Percentiles rank a stretch among this genome's conserved stretches.
Evolutionary conservation across 345 rosid genomes (phyloP).

Genomic region (Punica granatum): DNA sequence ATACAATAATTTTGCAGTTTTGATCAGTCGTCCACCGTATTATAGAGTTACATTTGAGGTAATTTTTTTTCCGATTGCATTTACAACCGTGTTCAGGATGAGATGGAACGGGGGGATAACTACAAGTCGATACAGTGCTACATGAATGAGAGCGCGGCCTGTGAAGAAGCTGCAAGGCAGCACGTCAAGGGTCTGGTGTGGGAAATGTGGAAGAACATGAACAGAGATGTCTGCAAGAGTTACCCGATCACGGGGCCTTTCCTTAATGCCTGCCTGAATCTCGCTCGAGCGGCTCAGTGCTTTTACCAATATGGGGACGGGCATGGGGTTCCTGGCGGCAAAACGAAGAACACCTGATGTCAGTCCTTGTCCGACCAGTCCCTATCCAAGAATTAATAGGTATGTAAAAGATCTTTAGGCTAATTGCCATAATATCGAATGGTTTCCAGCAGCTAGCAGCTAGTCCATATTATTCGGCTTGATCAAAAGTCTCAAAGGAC

Average conservation of each 20-base stretch:
- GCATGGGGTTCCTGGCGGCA: conserved; percentile 8
- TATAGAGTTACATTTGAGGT: too few relatives aligned
- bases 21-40: too few relatives aligned
- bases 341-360: conserved; percentile 4
- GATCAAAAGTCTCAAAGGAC: too few relatives aligned
- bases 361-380: neutral
- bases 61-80: too few relatives aligned
- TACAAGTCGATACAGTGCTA: conserved; percentile 17
- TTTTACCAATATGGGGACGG: conserved; percentile 17
- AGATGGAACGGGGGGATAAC: conserved; percentile 19
- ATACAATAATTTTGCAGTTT: too few relatives aligned
- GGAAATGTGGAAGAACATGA: conserved; percentile 18
- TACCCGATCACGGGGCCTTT: conserved; percentile 7
- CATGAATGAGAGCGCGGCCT: conserved; percentile 14
- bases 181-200: conserved; percentile 6
- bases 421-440: too few relatives aligned
- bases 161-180: conserved; percentile 9
- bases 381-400: neutral
- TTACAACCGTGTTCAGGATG: too few relatives aligned
- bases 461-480: too few relatives aligned
- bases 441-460: too few relatives aligned
- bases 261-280: conserved; percentile 8
- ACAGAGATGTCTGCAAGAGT: neutral
- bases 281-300: conserved; percentile 2
- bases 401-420: too few relatives aligned